Evolutionary conservation across 306 rosid species (phyloP).

Genomic region (Cajanus cajan): DNA sequence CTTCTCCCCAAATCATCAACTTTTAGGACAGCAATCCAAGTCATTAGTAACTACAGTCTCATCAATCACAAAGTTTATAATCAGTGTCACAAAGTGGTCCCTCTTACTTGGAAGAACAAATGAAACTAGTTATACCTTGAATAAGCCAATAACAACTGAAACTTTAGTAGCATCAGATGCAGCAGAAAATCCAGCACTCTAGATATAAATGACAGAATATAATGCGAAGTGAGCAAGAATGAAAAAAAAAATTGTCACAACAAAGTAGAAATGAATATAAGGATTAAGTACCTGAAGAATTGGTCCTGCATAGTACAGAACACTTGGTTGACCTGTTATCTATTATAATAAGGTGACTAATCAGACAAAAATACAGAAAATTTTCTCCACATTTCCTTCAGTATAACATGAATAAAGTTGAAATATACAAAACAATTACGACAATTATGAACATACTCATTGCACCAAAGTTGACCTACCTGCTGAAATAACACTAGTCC

Average conservation of each 20-base stretch:
- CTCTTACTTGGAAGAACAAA: slow-evolving; percentile 17
- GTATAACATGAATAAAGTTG: slow-evolving; percentile 15
- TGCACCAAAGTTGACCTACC: slow-evolving; percentile 48
- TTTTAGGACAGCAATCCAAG: slow-evolving; percentile 83
- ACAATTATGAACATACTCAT: slow-evolving; percentile 1
- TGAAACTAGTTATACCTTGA: slow-evolving; percentile 62
- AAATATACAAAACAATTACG: slow-evolving; percentile 9
- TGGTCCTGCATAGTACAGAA: slow-evolving; percentile 87
- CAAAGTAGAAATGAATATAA: slow-evolving; percentile 19
- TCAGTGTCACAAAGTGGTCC: slow-evolving; percentile 13
- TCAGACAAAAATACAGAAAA: slow-evolving; percentile 33
- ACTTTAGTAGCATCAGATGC: slow-evolving; percentile 95
- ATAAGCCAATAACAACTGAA: slow-evolving; percentile 85
- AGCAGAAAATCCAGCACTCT: slow-evolving; percentile 97
- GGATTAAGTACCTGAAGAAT: slow-evolving; percentile 81
- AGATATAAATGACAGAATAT: slow-evolving; percentile 27
- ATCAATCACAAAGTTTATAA: slow-evolving; percentile 21
- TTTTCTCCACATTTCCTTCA: slow-evolving; percentile 35
- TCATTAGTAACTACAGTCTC: slow-evolving; percentile 74
- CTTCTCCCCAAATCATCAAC: slow-evolving; percentile 96
- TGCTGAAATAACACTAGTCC: slow-evolving; percentile 96
- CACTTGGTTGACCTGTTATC: slow-evolving; percentile 99
- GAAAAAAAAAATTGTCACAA: slow-evolving; percentile 8
- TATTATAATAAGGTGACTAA: slow-evolving; percentile 46
- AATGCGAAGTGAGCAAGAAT: slow-evolving; percentile 27